Conservation (phyloP, 176 grass and related monocot genomes). For the Miscanthus lutarioriparius region DNA sequence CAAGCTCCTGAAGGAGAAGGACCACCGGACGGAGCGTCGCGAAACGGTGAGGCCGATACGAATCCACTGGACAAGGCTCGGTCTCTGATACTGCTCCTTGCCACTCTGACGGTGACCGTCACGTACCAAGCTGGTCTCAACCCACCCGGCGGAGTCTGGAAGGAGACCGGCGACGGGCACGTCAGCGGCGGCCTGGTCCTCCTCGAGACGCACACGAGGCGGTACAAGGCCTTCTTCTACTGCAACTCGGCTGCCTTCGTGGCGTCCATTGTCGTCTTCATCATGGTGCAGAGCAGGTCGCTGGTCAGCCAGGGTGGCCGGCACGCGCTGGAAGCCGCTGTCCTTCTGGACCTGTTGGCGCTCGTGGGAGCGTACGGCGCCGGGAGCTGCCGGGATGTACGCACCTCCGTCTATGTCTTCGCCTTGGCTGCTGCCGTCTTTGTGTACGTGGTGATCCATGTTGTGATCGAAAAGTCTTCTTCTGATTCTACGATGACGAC, state of each 20-base stretch:
- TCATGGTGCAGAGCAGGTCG: constrained; percentile 22
- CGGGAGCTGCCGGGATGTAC: constrained; percentile 5
- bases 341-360: constrained; percentile 42
- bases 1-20: too few species aligned
- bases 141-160: constrained; percentile 47
- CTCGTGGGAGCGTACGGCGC: constrained; percentile 40
- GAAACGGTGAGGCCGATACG: too few species aligned
- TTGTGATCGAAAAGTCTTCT: too few species aligned
- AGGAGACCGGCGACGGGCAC: constrained; percentile 1
- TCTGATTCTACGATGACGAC: too few species aligned
- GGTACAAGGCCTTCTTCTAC: constrained; percentile 16
- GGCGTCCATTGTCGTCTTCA: constrained; percentile 40
- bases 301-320: neutral
- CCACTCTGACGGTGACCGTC: constrained; percentile 39
- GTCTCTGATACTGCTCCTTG: constrained; percentile 30
- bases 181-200: constrained; percentile 26
- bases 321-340: neutral
- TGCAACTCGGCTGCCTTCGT: constrained; percentile 50
- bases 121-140: constrained; percentile 50
- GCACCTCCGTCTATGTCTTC: constrained; percentile 18
- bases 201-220: neutral
- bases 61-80: neutral
- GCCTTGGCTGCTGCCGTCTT: neutral
- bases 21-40: too few species aligned
- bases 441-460: neutral